Conservation (phyloP, 192 early-diverging fungal species). For the Coemansia sp. region DNA sequence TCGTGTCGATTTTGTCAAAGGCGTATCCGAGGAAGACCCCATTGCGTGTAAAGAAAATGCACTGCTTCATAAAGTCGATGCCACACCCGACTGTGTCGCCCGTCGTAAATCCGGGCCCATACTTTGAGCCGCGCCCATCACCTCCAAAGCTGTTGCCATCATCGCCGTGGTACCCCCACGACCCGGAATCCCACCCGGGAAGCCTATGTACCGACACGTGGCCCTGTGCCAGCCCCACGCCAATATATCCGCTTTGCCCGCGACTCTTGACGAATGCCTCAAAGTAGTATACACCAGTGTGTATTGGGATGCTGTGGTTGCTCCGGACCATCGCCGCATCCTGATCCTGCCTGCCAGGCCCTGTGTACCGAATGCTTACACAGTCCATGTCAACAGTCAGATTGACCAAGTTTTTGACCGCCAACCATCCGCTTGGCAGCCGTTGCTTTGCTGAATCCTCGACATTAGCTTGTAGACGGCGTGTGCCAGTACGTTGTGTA, state of each 20-base stretch:
- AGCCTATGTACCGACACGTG: constrained; percentile 60
- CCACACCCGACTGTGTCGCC: constrained; percentile 95
- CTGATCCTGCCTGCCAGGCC: constrained; percentile 65
- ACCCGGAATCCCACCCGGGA: constrained; percentile 87
- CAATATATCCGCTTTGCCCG: constrained; percentile 89
- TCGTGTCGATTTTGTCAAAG: constrained; percentile 45
- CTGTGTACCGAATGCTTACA: constrained; percentile 42
- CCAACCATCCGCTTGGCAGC: constrained; percentile 36
- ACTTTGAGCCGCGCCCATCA: constrained; percentile 70
- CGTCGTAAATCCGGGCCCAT: constrained; percentile 86
- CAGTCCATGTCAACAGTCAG: constrained; percentile 27
- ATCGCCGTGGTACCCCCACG: constrained; percentile 97
- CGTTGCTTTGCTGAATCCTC: neutral
- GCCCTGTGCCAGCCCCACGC: constrained; percentile 76
- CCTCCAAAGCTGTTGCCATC: constrained; percentile 84
- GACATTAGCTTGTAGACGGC: neutral
- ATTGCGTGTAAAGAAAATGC: constrained; percentile 91
- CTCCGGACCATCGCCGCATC: constrained; percentile 81
- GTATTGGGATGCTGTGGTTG: constrained; percentile 78
- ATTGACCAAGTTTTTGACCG: constrained; percentile 13
- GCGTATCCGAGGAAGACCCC: constrained; percentile 67
- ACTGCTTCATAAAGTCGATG: constrained; percentile 74
- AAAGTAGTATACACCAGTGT: constrained; percentile 90
- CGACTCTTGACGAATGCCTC: constrained; percentile 83
- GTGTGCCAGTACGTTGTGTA: neutral